A percentile compares a stretch with the other conserved stretches of the same genome.
Evolutionary conservation across 345 rosid species (phyloP).

Genomic region (Eucalyptus curtisii): DNA sequence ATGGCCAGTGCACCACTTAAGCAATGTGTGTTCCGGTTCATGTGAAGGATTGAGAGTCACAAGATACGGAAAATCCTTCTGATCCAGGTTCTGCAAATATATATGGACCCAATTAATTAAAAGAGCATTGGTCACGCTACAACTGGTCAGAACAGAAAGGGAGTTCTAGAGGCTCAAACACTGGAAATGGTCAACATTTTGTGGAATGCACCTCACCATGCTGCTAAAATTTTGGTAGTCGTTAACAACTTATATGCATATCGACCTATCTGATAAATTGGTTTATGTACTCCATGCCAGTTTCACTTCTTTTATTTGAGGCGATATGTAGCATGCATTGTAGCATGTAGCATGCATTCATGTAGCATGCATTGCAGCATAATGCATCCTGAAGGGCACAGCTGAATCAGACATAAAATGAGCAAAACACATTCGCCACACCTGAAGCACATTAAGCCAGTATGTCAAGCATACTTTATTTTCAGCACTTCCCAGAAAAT

Average conservation of each 20-base stretch:
- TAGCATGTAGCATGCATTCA: background rate
- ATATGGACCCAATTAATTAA: background rate
- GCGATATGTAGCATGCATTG: background rate
- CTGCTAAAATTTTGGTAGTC: background rate
- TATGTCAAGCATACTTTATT: conserved; percentile 71
- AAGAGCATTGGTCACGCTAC: background rate
- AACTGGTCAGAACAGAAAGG: background rate
- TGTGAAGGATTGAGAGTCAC: conserved; percentile 69
- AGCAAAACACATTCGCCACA: background rate
- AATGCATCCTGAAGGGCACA: background rate
- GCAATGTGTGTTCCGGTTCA: conserved; percentile 47
- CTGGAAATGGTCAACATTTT: background rate
- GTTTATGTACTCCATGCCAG: background rate
- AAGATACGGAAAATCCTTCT: conserved; percentile 49
- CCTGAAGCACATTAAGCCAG: conserved; percentile 98
- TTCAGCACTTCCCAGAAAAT: conserved; percentile 63
- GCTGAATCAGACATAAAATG: background rate
- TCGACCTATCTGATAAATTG: background rate
- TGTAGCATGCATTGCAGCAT: background rate
- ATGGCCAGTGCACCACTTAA: conserved; percentile 77
- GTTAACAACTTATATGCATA: background rate
- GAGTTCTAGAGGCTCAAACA: background rate
- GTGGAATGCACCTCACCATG: background rate
- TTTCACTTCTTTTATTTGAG: background rate
- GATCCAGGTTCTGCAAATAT: conserved; percentile 66